Percentiles rank a stretch among this genome's conserved stretches.
Evolutionary conservation across 169 alveolate genomes (phyloP).

Genomic region (Plasmodium relictum): DNA sequence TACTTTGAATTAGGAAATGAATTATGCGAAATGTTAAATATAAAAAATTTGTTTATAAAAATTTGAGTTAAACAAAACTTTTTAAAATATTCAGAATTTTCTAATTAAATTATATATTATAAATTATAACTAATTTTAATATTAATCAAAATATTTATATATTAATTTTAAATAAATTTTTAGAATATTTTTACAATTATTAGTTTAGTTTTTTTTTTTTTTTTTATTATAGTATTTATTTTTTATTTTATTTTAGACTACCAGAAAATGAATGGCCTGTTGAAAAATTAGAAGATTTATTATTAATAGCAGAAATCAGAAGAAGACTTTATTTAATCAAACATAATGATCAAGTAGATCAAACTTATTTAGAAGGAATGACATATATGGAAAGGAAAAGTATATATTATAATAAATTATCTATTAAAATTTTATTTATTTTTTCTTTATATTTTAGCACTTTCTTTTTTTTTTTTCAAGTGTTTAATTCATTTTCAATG

Average conservation of each 20-base stretch:
- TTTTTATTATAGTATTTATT: constrained; percentile 1
- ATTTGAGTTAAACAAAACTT: not conserved
- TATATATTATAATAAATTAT: constrained; percentile 13
- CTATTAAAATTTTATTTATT: not conserved
- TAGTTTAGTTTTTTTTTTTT: not conserved
- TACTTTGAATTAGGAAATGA: constrained; percentile 86
- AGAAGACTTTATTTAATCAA: constrained; percentile 80
- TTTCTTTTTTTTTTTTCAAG: not conserved
- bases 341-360: constrained; percentile 75
- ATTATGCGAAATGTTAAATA: constrained; percentile 80
- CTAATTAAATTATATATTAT: not conserved
- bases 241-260: constrained; percentile 57
- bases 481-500: constrained; percentile 66
- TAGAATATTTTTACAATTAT: no score
- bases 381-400: constrained; percentile 72
- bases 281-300: constrained; percentile 82
- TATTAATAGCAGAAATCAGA: constrained; percentile 83
- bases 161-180: no score
- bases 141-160: no score
- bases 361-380: constrained; percentile 76
- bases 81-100: not conserved
- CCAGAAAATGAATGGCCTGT: constrained; percentile 90
- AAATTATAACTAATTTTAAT: not conserved
- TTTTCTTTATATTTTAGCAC: not conserved
- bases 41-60: not conserved